Percentiles rank a stretch among this genome's conserved stretches.
phyloP scores from a whole-genome alignment of 768 basidiomycete genomes.

The Lactarius sanguifluus region DNA sequence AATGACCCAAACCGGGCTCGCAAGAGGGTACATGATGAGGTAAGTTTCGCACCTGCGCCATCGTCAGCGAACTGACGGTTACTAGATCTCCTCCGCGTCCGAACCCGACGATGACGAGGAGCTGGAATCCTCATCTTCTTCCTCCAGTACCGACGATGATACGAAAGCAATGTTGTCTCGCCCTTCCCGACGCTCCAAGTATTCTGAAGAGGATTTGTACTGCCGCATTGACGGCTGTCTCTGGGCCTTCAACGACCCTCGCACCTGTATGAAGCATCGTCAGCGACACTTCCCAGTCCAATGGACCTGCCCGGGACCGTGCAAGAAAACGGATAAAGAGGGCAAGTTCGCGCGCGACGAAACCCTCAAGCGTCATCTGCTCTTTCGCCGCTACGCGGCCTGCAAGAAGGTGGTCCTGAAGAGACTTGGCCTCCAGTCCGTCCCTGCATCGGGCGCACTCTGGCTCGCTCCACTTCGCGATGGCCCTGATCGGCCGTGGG shows the following conservation, averaged over 20 bases:
- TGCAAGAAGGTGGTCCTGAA: conserved; percentile 6
- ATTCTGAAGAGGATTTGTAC: conserved; percentile 12
- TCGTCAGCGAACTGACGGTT: background rate
- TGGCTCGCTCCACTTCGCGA: conserved; percentile 16
- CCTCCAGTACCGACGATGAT: background rate
- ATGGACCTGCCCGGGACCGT: conserved; percentile 12
- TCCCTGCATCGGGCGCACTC: conserved; percentile 1
- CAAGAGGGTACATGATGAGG: conserved; percentile 10
- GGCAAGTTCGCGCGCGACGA: conserved; percentile 2
- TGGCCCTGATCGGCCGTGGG: conserved; percentile 23
- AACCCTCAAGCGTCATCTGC: conserved; percentile 16
- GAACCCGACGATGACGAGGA: background rate
- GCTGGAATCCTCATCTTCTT: background rate
- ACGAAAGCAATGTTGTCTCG: background rate
- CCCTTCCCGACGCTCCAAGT: background rate
- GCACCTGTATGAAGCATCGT: conserved; percentile 6
- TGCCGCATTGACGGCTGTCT: conserved; percentile 14
- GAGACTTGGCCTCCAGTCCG: background rate
- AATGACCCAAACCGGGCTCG: background rate
- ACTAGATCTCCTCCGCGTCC: conserved; percentile 9
- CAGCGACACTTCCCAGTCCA: conserved; percentile 1
- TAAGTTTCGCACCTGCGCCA: background rate
- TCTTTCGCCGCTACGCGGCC: background rate
- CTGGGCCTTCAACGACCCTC: conserved; percentile 4
- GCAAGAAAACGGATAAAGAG: background rate